Evolutionary conservation across 345 rosid genomes (phyloP).

Genomic region (Populus ilicifolia): DNA sequence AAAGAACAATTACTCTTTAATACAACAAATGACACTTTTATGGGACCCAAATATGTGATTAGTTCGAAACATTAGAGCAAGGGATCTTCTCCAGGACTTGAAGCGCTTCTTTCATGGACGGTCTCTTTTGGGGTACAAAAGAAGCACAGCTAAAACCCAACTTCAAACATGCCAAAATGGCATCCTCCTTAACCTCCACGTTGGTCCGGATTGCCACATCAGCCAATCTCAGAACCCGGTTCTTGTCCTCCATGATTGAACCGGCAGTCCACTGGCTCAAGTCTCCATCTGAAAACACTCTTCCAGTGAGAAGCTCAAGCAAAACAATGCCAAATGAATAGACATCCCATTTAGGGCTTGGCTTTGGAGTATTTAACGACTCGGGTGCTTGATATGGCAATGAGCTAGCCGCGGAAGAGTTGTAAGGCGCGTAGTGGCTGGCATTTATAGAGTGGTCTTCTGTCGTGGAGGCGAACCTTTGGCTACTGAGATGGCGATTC

Average conservation of each 20-base stretch:
- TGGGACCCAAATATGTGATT: constrained; percentile 24
- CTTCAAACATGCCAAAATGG: constrained; percentile 50
- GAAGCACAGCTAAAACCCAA: constrained; percentile 71
- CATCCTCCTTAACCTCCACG: constrained; percentile 54
- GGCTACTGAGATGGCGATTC: constrained; percentile 29
- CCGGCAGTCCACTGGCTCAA: constrained; percentile 46
- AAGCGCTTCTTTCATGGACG: constrained; percentile 72
- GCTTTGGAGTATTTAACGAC: constrained; percentile 48
- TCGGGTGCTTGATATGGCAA: constrained; percentile 71
- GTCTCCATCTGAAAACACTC: constrained; percentile 50
- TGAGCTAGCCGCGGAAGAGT: constrained; percentile 15
- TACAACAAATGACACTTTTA: constrained; percentile 22
- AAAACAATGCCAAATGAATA: constrained; percentile 67
- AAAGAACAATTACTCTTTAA: constrained; percentile 21
- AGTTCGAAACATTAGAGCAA: constrained; percentile 4
- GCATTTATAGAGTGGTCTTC: constrained; percentile 14
- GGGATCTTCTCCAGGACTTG: constrained; percentile 62
- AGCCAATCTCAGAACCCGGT: constrained; percentile 45
- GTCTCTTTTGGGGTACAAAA: constrained; percentile 69
- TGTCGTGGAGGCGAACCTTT: constrained; percentile 19
- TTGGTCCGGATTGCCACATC: constrained; percentile 58
- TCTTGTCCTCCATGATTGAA: constrained; percentile 43
- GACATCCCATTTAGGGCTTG: constrained; percentile 78
- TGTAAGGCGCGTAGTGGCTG: constrained; percentile 5
- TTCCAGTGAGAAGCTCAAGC: constrained; percentile 73